Conservation (phyloP, 768 basidiomycete genomes). For the Hypholoma sublateritium region DNA sequence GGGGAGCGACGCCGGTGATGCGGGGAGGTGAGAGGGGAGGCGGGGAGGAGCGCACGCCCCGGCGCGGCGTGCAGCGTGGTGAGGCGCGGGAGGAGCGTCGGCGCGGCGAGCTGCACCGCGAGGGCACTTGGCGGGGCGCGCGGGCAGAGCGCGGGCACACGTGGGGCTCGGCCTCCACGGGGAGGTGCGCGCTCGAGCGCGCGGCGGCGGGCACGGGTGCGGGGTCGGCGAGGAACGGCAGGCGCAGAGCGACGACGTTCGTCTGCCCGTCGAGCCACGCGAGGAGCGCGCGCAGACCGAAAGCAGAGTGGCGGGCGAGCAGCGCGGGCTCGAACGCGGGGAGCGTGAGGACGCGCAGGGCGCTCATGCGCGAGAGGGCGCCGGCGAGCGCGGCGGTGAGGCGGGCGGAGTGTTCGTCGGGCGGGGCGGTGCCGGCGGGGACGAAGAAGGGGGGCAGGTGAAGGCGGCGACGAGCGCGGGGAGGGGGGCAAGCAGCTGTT, state of each 20-base stretch:
- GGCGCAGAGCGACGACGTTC: slow-evolving; percentile 37
- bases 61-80: slow-evolving; percentile 38
- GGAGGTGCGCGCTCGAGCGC: background rate
- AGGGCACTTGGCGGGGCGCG: background rate
- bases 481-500: slow-evolving; percentile 35
- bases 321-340: slow-evolving; percentile 43
- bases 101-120: slow-evolving; percentile 6
- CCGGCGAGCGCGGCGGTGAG: slow-evolving; percentile 42
- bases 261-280: slow-evolving; percentile 44
- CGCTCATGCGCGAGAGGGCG: slow-evolving; percentile 47
- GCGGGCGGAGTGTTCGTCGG: slow-evolving; percentile 27
- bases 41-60: slow-evolving; percentile 27
- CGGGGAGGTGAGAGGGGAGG: slow-evolving; percentile 10
- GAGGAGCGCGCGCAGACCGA: slow-evolving; percentile 38
- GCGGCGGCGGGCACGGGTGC: background rate
- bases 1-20: background rate
- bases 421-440: no score
- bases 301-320: slow-evolving; percentile 42
- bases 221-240: slow-evolving; percentile 37
- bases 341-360: slow-evolving; percentile 37
- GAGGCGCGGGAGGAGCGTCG: slow-evolving; percentile 40
- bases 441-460: slow-evolving; percentile 37
- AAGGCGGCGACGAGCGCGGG: slow-evolving; percentile 40
- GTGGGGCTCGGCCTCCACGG: slow-evolving; percentile 2
- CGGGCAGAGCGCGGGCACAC: background rate